Evolutionary conservation across 1,284 basidiomycete species (phyloP), one percentile per base, ranked within the genome.

Genomic region (Boletellus deceptivus): DNA sequence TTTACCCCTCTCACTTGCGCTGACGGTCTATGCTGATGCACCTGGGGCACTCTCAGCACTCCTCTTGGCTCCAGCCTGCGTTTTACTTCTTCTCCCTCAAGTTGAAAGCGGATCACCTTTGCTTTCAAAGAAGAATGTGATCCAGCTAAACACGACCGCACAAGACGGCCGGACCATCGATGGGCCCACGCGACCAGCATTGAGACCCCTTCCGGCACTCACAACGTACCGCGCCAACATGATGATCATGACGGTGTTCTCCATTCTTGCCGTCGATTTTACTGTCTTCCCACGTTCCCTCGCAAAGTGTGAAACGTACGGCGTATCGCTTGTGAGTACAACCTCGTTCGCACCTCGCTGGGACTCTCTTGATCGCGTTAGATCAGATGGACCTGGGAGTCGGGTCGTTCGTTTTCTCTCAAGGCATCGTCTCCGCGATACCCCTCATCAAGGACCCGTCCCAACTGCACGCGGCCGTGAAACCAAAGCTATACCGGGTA

Each of bases 251-350:
- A 98, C 97, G 0, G 73, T 89, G 37, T 77, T 97, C 39, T 88
- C 86, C 36, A 99, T 99, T 55, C 81, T 99, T 8, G 96, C 97
- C 0, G 96, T 99, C 43, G 97, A 99, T 65, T 99, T 99, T 63
- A 82, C 82, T 0, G 78, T 96, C 22, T 99, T 98, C 63, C 96
- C 96, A 0, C 81, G 97, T 13, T 71, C 73, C 8, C 78, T 97
- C 44, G 93, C 89, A 10, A 99, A 99, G 67, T 96, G 93, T 63
- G 95, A 99, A 71, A 89, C 90, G 0, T 98, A 84, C 72, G 97
- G 97, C 0, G 92, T 93, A 0, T 96, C 93, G 20, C 62, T 97
- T 69, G 93, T 94, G 58, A 59, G 84, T 76, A 24, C 10, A 39
- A 18, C 3, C 44, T 45, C 18, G 16, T 44, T 20, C 20, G 17